These are phyloP conservation scores for Tolypocladium capitatum DNA, from an alignment of 2,329 filamentous ascomycete genomes.

Conservation along the genomic window DNA sequence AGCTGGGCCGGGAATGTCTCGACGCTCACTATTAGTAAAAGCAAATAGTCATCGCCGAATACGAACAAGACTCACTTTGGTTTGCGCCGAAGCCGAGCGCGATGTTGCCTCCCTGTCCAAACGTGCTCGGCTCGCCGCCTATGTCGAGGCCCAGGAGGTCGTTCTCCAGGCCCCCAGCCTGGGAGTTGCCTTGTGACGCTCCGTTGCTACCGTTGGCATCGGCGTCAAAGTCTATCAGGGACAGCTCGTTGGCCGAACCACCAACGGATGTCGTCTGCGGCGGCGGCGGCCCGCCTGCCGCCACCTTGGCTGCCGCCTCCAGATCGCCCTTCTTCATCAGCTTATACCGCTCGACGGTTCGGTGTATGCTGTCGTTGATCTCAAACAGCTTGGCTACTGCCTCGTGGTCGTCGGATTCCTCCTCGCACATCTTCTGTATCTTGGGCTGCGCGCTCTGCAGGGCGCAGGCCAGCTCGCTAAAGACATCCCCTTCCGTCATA, in stretches of 20 bases:
- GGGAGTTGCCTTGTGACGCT: slow-evolving; percentile 24
- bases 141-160: slow-evolving; percentile 84
- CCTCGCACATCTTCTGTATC: slow-evolving; percentile 98
- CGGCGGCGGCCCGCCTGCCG: slow-evolving; percentile 52
- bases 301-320: slow-evolving; percentile 70
- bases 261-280: slow-evolving; percentile 44
- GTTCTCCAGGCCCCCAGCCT: slow-evolving; percentile 63
- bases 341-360: slow-evolving; percentile 91
- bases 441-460: slow-evolving; percentile 92
- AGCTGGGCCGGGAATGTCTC: slow-evolving; percentile 52
- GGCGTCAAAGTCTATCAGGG: slow-evolving; percentile 81
- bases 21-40: neutral
- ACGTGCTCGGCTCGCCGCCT: slow-evolving; percentile 44
- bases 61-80: slow-evolving; percentile 36
- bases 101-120: slow-evolving; percentile 67
- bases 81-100: slow-evolving; percentile 66
- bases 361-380: slow-evolving; percentile 97
- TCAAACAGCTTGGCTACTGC: slow-evolving; percentile 90
- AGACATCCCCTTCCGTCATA: slow-evolving; percentile 55
- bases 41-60: neutral
- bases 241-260: slow-evolving; percentile 55
- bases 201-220: slow-evolving; percentile 38
- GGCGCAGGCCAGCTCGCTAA: slow-evolving; percentile 75
- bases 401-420: slow-evolving; percentile 93
- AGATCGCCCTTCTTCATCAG: slow-evolving; percentile 91